A percentile compares a stretch with the other conserved stretches of the same genome.
These are phyloP conservation scores for Perilla frutescens DNA, from an alignment of 257 asterid species.

Conservation along the genomic window DNA sequence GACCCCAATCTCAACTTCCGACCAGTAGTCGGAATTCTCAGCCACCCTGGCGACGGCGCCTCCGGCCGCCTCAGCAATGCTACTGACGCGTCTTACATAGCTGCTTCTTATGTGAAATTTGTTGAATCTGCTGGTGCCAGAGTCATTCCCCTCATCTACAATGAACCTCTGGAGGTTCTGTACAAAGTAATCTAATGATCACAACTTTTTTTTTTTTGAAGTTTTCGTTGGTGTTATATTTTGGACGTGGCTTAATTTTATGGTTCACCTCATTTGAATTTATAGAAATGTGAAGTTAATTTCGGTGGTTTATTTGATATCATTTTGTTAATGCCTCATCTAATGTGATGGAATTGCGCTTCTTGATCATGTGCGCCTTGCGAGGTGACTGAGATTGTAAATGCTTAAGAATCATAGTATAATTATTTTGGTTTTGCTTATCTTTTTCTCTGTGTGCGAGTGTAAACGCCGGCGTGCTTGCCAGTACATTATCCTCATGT, in stretches of 20 bases:
- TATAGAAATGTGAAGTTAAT: constrained; percentile 1
- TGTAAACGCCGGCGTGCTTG: no score
- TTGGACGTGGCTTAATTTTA: background rate
- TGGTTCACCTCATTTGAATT: constrained; percentile 10
- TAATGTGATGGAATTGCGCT: constrained; percentile 1
- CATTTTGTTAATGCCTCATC: constrained; percentile 10
- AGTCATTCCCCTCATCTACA: constrained; percentile 83
- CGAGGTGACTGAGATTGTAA: background rate
- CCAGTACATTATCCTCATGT: no score
- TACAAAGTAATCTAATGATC: constrained; percentile 42
- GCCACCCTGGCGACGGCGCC: constrained; percentile 94
- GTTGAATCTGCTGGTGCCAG: constrained; percentile 94
- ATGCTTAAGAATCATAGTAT: background rate
- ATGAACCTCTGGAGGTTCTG: constrained; percentile 71
- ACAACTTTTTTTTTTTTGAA: background rate
- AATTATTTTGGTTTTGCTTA: background rate
- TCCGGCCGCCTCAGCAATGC: constrained; percentile 75
- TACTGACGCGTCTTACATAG: constrained; percentile 73
- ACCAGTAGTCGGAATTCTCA: constrained; percentile 82
- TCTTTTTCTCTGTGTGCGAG: background rate
- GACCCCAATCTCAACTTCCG: constrained; percentile 69
- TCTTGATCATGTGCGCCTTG: constrained; percentile 6
- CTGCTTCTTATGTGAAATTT: constrained; percentile 91
- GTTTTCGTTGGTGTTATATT: background rate
- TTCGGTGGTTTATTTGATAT: background rate